Evolutionary conservation across 768 basidiomycete genomes (phyloP).

Genomic region (Porphyrellus cyaneotinctus): DNA sequence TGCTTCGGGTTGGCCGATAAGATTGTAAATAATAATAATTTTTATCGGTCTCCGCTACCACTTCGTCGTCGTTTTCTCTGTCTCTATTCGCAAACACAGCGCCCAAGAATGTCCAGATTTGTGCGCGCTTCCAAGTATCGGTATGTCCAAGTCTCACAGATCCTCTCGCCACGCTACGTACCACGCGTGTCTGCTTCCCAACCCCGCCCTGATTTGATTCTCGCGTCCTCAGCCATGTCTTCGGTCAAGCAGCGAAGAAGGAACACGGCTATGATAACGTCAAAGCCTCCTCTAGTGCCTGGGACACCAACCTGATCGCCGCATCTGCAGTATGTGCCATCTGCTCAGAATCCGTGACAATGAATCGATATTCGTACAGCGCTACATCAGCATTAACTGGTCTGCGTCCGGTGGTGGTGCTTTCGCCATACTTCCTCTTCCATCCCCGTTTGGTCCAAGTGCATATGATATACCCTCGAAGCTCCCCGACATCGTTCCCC

Average conservation of each 20-base stretch:
- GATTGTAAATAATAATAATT: too few relatives aligned
- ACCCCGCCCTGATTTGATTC: not conserved
- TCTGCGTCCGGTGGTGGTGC: slow-evolving; percentile 90
- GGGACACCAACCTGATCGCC: slow-evolving; percentile 92
- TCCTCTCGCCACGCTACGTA: not conserved
- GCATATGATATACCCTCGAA: slow-evolving; percentile 60
- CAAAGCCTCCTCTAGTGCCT: slow-evolving; percentile 84
- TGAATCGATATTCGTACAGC: slow-evolving; percentile 34
- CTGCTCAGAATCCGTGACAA: not conserved
- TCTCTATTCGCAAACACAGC: not conserved
- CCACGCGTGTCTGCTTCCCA: not conserved
- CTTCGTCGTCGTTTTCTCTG: too few relatives aligned
- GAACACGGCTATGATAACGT: slow-evolving; percentile 78
- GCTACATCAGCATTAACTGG: slow-evolving; percentile 94
- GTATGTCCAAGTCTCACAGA: slow-evolving; percentile 37
- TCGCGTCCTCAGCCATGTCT: slow-evolving; percentile 68
- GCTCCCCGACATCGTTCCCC: slow-evolving; percentile 87
- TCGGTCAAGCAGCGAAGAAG: slow-evolving; percentile 83
- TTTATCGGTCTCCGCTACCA: too few relatives aligned
- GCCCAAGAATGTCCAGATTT: slow-evolving; percentile 69
- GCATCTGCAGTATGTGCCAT: slow-evolving; percentile 61
- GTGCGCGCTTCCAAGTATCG: slow-evolving; percentile 85
- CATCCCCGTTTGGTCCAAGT: slow-evolving; percentile 59
- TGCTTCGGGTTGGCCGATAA: too few relatives aligned
- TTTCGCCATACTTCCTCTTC: slow-evolving; percentile 88